Evolutionary conservation across 2,329 filamentous ascomycete species (phyloP), one percentile per base, ranked within the genome.

Genomic region (Davidsoniella neocaledoniae): DNA sequence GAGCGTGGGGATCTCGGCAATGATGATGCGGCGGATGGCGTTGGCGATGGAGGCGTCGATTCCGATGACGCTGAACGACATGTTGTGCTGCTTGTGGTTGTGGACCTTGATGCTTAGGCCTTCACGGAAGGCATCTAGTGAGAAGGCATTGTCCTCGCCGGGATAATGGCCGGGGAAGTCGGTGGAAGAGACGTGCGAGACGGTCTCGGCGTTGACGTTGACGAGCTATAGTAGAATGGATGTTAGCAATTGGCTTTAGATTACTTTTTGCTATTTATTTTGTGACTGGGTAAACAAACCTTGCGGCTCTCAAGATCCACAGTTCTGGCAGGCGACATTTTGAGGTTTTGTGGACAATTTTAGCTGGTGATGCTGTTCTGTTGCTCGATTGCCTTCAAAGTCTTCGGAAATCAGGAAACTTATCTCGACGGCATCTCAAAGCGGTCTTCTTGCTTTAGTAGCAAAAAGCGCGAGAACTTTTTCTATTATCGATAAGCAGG

Each of bases 41-140:
- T 98, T 98, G 61, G 91, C 86, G 62, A 98, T 79, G 49, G 86
- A 81, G 60, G 91, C 87, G 63, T 98, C 91, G 58, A 95, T 69
- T 57, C 90, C 88, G 58, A 94, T 75, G 55, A 98, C 78, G 33
- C 88, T 95, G 70, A 98, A 98, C 50, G 82, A 82, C 41, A 86
- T 72, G 59, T 94, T 79, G 61, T 78, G 75, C 53, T 74, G 74
- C 45, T 83, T 74, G 64, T 93, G 91, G 57, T 84, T 73, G 74
- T 96, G 86, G 63, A 94, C 94, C 56, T 83, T 65, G 61, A 98
- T 74, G 54, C 72, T 69, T 63, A 94, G 80, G 57, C 70, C 75
- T 62, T 81, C 60, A 55, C 70, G 73, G 67, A 94, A 94, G 54
- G 77, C 72, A 1, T 83, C 72, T 48, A 87, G 68, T 53, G 83